Conservation (phyloP, 2,329 filamentous ascomycete genomes). For the Alternaria solani region DNA sequence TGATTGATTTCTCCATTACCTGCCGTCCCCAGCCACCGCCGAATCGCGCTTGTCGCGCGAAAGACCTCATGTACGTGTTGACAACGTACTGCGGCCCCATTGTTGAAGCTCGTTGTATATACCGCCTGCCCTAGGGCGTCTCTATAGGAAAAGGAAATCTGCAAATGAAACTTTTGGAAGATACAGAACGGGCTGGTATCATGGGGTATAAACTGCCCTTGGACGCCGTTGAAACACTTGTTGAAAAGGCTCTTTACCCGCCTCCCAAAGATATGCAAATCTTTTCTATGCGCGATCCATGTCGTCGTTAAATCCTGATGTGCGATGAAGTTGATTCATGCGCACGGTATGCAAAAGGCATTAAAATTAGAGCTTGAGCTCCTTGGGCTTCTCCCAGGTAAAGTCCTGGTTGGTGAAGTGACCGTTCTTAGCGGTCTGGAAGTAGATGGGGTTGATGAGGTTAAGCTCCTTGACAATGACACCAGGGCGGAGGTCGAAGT, state of each 20-base stretch:
- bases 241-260: slow-evolving; percentile 49
- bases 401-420: slow-evolving; percentile 99
- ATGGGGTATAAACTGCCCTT: slow-evolving; percentile 43
- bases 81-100: slow-evolving; percentile 36
- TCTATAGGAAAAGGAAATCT: slow-evolving; percentile 29
- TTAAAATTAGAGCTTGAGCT: slow-evolving; percentile 79
- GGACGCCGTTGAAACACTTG: slow-evolving; percentile 50
- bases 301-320: slow-evolving; percentile 39
- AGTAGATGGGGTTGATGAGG: slow-evolving; percentile 96
- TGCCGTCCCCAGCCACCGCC: slow-evolving; percentile 1
- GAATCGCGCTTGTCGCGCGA: slow-evolving; percentile 7
- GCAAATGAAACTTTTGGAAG: slow-evolving; percentile 43
- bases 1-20: slow-evolving; percentile 6
- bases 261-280: slow-evolving; percentile 51
- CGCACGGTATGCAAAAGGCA: slow-evolving; percentile 43
- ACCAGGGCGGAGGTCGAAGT: slow-evolving; percentile 98
- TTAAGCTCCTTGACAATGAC: slow-evolving; percentile 98
- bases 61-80: slow-evolving; percentile 36
- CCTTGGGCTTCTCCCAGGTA: slow-evolving; percentile 98
- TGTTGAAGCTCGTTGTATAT: slow-evolving; percentile 35
- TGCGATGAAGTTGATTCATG: slow-evolving; percentile 53
- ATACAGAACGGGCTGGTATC: slow-evolving; percentile 39
- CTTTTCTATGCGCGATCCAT: slow-evolving; percentile 21
- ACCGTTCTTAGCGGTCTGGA: slow-evolving; percentile 98
- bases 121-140: slow-evolving; percentile 28